phyloP scores from a whole-genome alignment of 2,329 filamentous ascomycete species.

The Xylaria sp. region DNA sequence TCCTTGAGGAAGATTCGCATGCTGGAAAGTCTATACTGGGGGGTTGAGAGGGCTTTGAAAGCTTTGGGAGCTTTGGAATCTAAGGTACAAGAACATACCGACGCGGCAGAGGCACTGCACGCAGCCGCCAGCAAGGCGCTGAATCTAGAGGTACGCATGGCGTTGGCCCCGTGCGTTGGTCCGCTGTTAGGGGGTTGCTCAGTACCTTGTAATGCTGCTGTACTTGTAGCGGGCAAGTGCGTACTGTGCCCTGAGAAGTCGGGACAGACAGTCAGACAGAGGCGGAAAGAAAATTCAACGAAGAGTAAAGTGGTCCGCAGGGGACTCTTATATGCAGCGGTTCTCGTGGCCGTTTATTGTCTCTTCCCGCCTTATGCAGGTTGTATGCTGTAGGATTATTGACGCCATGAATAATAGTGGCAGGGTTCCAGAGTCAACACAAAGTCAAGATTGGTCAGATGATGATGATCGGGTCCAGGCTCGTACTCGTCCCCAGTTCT shows the following conservation, averaged over 20 bases:
- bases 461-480: conserved; percentile 7
- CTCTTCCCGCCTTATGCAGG: conserved; percentile 23
- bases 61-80: too few species aligned
- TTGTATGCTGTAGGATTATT: conserved; percentile 9
- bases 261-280: conserved; percentile 20
- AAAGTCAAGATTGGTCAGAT: conserved; percentile 33
- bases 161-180: conserved; percentile 14
- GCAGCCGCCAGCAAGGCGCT: conserved; percentile 33
- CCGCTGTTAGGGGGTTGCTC: conserved; percentile 10
- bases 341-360: conserved; percentile 15
- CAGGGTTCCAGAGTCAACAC: conserved; percentile 25
- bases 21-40: not conserved
- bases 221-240: not conserved
- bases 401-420: conserved; percentile 2
- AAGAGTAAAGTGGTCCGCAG: conserved; percentile 2
- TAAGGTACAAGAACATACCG: conserved; percentile 31
- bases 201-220: not conserved
- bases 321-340: conserved; percentile 23
- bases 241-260: conserved; percentile 3
- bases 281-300: not conserved
- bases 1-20: not conserved
- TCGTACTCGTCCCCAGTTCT: conserved; percentile 11
- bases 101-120: conserved; percentile 31
- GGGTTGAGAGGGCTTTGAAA: not conserved
- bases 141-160: conserved; percentile 34